Percentiles rank a stretch among this genome's conserved stretches.
Evolutionary conservation across 805 yeast species (phyloP).

Genomic region (Saccharomyces eubayanus): DNA sequence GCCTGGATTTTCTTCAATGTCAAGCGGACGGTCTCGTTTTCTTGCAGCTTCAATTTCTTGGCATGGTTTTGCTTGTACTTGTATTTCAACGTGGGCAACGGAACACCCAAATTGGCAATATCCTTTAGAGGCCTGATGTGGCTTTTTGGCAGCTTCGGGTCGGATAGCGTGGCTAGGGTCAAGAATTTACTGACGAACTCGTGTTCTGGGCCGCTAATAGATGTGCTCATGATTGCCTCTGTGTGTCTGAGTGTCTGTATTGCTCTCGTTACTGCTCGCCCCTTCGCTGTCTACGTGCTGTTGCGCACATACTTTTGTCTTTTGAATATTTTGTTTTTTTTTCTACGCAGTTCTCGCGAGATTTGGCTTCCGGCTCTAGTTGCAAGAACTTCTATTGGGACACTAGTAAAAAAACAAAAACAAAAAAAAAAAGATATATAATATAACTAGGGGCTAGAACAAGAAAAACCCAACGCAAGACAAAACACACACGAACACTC

Average conservation of each 20-base stretch:
- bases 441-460: background rate
- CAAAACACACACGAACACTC: background rate
- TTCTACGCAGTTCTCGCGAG: background rate
- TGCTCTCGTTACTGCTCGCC: background rate
- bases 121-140: constrained; percentile 26
- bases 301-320: background rate
- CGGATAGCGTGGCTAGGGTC: constrained; percentile 39
- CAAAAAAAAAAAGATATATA: background rate
- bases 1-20: constrained; percentile 59
- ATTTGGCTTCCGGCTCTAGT: background rate
- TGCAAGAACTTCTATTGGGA: background rate
- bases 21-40: constrained; percentile 14
- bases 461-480: background rate
- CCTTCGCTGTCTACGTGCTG: background rate
- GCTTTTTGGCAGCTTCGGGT: constrained; percentile 26
- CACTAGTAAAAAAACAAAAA: background rate
- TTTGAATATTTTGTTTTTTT: background rate
- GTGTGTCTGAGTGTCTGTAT: background rate
- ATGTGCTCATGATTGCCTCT: background rate
- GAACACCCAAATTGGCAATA: constrained; percentile 36
- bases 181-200: constrained; percentile 44
- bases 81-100: constrained; percentile 41
- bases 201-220: constrained; percentile 25
- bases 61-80: constrained; percentile 27
- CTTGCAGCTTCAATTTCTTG: constrained; percentile 3